These are phyloP conservation scores for Ophiognomonia clavigignenti-juglandacearum DNA, from an alignment of 2,329 filamentous ascomycete genomes.

Conservation along the genomic window DNA sequence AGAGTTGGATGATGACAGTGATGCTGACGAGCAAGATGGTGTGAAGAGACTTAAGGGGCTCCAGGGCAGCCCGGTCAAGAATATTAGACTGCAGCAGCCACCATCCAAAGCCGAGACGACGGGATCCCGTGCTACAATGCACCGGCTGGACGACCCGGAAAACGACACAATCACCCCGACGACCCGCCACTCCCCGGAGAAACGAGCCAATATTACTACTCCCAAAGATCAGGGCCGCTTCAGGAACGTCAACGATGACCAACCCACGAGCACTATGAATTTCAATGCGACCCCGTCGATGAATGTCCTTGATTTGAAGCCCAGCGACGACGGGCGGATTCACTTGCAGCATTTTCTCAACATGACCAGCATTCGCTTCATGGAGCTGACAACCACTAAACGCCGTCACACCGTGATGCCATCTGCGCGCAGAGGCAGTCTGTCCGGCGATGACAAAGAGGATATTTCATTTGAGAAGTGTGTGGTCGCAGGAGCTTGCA, in stretches of 20 bases:
- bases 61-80: slow-evolving; percentile 73
- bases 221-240: slow-evolving; percentile 53
- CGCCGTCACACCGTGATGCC: slow-evolving; percentile 76
- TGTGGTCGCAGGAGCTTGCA: slow-evolving; percentile 85
- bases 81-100: slow-evolving; percentile 63
- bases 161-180: slow-evolving; percentile 35
- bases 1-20: slow-evolving; percentile 65
- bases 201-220: slow-evolving; percentile 41
- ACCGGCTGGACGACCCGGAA: slow-evolving; percentile 37
- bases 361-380: slow-evolving; percentile 94
- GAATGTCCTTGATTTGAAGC: slow-evolving; percentile 24
- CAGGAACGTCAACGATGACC: slow-evolving; percentile 45
- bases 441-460: slow-evolving; percentile 38
- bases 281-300: slow-evolving; percentile 33
- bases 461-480: slow-evolving; percentile 66
- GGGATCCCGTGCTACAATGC: slow-evolving; percentile 48
- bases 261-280: slow-evolving; percentile 37
- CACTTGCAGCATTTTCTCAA: slow-evolving; percentile 90
- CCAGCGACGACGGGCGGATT: slow-evolving; percentile 59
- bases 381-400: slow-evolving; percentile 97
- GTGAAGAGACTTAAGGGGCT: slow-evolving; percentile 68
- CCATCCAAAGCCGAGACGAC: slow-evolving; percentile 62
- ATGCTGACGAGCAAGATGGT: slow-evolving; percentile 53
- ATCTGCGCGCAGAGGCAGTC: slow-evolving; percentile 37
- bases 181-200: slow-evolving; percentile 42